These are phyloP conservation scores for Fusarium palustre DNA, from an alignment of 2,329 filamentous ascomycete species.

Conservation along the genomic window DNA sequence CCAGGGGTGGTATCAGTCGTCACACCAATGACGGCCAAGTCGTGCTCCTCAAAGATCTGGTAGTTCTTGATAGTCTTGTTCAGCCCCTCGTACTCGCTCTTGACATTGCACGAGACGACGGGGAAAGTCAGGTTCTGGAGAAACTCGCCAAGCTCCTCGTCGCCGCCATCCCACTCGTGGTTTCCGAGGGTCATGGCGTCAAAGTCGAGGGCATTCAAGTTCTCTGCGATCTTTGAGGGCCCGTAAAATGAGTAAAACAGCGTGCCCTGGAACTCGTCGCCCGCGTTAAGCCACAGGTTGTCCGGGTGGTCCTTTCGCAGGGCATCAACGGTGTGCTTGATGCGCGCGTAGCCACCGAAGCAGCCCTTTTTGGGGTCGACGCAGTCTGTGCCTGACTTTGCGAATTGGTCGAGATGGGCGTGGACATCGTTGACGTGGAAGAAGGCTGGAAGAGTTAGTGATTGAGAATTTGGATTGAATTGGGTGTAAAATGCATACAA, in stretches of 20 bases:
- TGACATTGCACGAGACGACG: constrained; percentile 71
- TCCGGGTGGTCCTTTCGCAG: constrained; percentile 68
- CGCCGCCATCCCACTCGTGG: constrained; percentile 75
- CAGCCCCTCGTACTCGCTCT: constrained; percentile 68
- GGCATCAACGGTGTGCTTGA: constrained; percentile 70
- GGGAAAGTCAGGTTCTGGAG: constrained; percentile 73
- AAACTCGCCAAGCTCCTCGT: constrained; percentile 71
- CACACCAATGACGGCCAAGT: constrained; percentile 72
- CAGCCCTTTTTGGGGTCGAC: constrained; percentile 66
- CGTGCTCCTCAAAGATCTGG: constrained; percentile 70
- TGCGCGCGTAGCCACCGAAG: constrained; percentile 72
- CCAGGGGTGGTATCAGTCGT: constrained; percentile 69
- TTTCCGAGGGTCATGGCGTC: constrained; percentile 76
- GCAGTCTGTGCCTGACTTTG: constrained; percentile 71
- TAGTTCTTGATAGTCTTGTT: constrained; percentile 74
- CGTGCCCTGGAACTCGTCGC: constrained; percentile 78
- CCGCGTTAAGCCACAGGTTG: constrained; percentile 72
- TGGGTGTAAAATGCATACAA: constrained; percentile 49
- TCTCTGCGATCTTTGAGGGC: constrained; percentile 75
- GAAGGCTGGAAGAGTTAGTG: constrained; percentile 58
- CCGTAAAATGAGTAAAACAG: constrained; percentile 75
- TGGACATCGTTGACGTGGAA: constrained; percentile 79
- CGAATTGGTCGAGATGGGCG: constrained; percentile 73
- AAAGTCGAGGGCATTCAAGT: constrained; percentile 73
- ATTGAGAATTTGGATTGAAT: background rate